Evolutionary conservation across 2,329 filamentous ascomycete genomes (phyloP), one percentile per base, ranked within the genome.

Genomic region (Ceratocystis papillata): DNA sequence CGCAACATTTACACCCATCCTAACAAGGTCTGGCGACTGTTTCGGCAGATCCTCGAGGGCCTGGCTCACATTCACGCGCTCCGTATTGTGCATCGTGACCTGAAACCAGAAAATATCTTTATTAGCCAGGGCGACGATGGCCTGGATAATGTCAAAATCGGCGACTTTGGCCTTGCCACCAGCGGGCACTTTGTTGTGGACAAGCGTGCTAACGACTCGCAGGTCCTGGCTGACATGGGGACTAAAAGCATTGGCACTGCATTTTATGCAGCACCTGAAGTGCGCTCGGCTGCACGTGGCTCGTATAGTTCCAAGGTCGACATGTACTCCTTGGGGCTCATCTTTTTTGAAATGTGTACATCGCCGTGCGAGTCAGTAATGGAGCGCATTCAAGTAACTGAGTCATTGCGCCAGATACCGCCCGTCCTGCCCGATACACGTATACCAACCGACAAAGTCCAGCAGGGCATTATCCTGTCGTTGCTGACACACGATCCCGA

Each of bases 321-420:
- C 77, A 97, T 99, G 93, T 99, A 94, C 73, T 96, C 93, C 0
- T 80, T 99, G 53, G 94, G 94, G 0, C 89, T 99, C 69, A 97
- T 99, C 67, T 96, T 99, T 77, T 97, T 96, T 70, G 94, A 99
- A 75, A 99, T 99, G 94, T 95, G 89, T 72, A 92, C 86, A 69
- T 76, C 79, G 44, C 80, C 83, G 0, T 82, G 87, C 76, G 79
- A 86, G 73, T 70, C 79, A 10, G 84, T 84, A 3, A 87, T 87
- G 83, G 81, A 87, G 71, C 81, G 85, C 69, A 83, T 82, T 1
- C 76, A 80, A 63, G 82, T 86, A 3, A 79, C 96, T 33, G 82
- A 87, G 64, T 78, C 82, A 65, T 80, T 96, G 53, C 83, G 90
- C 59, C 81, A 85, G 70, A 83, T 84, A 48, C 79, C 84, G 12